A percentile compares a stretch with the other conserved stretches of the same genome.
Conservation (phyloP, 73 alveolate species). For the Paramecium biaurelia region DNA sequence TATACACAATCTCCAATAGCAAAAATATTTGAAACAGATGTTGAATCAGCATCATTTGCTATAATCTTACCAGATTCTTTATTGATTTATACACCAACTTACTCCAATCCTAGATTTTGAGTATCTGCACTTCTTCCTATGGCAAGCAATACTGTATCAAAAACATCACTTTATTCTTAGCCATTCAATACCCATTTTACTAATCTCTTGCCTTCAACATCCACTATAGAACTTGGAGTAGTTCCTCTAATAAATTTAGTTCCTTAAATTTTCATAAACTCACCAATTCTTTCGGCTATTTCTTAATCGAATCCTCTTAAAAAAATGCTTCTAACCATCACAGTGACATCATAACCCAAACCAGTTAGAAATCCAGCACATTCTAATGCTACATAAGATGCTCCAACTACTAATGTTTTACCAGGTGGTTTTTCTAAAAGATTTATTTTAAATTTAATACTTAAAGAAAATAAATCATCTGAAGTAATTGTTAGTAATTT, state of each 20-base stretch:
- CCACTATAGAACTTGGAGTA: constrained; percentile 80
- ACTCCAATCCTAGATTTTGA: constrained; percentile 74
- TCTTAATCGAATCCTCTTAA: constrained; percentile 98
- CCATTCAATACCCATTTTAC: constrained; percentile 78
- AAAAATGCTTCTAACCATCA: constrained; percentile 96
- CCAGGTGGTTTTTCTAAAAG: constrained; percentile 83
- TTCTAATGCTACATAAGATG: constrained; percentile 94
- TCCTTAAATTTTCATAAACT: constrained; percentile 86
- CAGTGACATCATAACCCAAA: constrained; percentile 93
- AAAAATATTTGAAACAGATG: constrained; percentile 89
- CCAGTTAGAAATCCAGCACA: constrained; percentile 97
- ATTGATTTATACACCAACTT: constrained; percentile 81
- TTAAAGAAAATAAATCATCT: constrained; percentile 94
- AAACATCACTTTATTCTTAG: constrained; percentile 79
- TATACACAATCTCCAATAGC: constrained; percentile 97
- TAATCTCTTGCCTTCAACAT: constrained; percentile 76
- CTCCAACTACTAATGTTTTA: constrained; percentile 97
- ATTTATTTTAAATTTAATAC: neutral
- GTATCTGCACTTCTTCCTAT: constrained; percentile 95
- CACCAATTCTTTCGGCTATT: constrained; percentile 93
- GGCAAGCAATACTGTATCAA: constrained; percentile 93
- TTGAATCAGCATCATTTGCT: constrained; percentile 82
- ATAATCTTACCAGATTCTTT: constrained; percentile 80
- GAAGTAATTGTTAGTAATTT: constrained; percentile 28
- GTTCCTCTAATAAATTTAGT: constrained; percentile 83